Evolutionary conservation across 2,329 filamentous ascomycete species (phyloP), one percentile per base, ranked within the genome.

Genomic region (Penicillium occitanis): DNA sequence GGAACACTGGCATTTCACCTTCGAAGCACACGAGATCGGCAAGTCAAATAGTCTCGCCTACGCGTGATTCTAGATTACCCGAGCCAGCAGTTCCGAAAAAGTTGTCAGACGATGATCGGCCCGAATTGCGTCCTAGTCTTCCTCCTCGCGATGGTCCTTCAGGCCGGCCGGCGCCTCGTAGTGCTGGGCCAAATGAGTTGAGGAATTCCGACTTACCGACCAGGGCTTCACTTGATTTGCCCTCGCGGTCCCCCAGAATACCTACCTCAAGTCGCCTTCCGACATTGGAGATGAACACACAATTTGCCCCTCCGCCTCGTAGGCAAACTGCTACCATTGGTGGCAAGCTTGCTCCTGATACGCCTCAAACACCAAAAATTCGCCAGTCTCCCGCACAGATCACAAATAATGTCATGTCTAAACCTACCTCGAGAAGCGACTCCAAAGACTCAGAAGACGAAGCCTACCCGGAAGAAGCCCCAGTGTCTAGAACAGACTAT

Each of bases 401-500:
- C 14, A 68, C 63, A 2, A 70, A 71, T 42, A 61, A 61, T 17
- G 48, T 57, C 28, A 66, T 42, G 28, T 48, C 63, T 37, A 63
- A 50, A 40, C 50, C 63, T 19, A 33, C 40, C 48, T 22, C 33
- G 33, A 64, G 64, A 35, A 58, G 59, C 73, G 4, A 51, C 25
- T 44, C 46, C 14, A 80, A 84, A 62, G 83, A 84, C 58, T 85
- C 83, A 6, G 84, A 86, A 67, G 84, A 85, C 7, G 82, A 85
- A 30, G 73, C 75, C 7, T 66, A 74, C 5, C 70, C 75, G 0
- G 84, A 84, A 37, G 85, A 87, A 48, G 75, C 84, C 0, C 76
- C 83, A 14, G 82, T 87, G 11, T 77, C 81, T 60, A 81, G 81
- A 22, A 86, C 85, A 8, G 86, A 91, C 60, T 97, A 91, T 75